A percentile compares a stretch with the other conserved stretches of the same genome.
These are phyloP conservation scores for Rickenella mellea DNA, from an alignment of 768 basidiomycete species.

Conservation along the genomic window DNA sequence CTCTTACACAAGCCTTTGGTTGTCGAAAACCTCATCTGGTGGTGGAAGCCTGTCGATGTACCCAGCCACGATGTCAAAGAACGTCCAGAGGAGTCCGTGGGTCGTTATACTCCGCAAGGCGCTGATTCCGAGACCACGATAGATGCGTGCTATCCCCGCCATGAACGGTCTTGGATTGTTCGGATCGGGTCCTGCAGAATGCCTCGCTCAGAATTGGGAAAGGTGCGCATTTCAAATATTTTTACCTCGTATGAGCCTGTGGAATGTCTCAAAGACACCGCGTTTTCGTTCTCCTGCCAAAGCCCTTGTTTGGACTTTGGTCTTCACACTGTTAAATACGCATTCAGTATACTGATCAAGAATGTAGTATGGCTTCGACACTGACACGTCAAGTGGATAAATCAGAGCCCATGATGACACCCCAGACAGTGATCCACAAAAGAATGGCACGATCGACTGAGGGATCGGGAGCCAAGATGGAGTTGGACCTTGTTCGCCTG, in stretches of 20 bases:
- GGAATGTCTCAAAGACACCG: conserved; percentile 62
- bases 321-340: conserved; percentile 59
- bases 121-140: conserved; percentile 90
- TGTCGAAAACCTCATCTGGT: not conserved
- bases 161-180: conserved; percentile 66
- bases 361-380: conserved; percentile 3
- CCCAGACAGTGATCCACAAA: conserved; percentile 85
- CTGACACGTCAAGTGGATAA: conserved; percentile 90
- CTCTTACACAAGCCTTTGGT: not conserved
- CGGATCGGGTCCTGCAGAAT: conserved; percentile 62
- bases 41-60: conserved; percentile 58
- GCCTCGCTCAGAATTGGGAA: not conserved
- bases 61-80: conserved; percentile 72
- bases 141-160: conserved; percentile 74
- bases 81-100: conserved; percentile 88
- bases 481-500: conserved; percentile 71
- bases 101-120: conserved; percentile 88
- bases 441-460: conserved; percentile 72
- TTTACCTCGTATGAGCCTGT: conserved; percentile 72
- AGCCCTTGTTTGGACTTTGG: conserved; percentile 90
- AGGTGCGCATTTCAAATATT: not conserved
- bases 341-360: conserved; percentile 7
- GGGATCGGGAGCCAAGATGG: conserved; percentile 85
- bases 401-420: conserved; percentile 73
- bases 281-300: conserved; percentile 71